Evolutionary conservation across 1,284 basidiomycete species (phyloP).

Genomic region (Ceratorhiza oryzae-sativae): DNA sequence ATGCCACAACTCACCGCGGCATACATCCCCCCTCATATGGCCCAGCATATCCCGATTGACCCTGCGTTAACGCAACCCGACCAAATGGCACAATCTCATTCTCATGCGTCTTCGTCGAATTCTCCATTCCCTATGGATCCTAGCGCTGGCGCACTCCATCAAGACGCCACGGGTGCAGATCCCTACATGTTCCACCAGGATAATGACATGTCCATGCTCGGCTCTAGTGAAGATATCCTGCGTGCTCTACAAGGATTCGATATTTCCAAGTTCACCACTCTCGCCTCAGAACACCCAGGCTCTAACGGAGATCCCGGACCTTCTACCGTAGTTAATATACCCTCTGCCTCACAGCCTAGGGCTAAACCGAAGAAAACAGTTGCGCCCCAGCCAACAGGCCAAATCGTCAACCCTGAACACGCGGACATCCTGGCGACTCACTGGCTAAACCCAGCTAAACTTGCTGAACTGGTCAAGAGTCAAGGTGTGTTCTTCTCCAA

Average conservation of each 20-base stretch:
- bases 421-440: constrained; percentile 67
- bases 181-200: constrained; percentile 27
- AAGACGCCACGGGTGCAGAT: background rate
- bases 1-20: background rate
- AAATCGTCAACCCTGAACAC: constrained; percentile 47
- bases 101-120: background rate
- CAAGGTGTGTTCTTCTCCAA: constrained; percentile 59
- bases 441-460: constrained; percentile 72
- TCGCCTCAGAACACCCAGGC: constrained; percentile 56
- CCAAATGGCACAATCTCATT: constrained; percentile 11
- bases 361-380: constrained; percentile 9
- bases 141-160: background rate
- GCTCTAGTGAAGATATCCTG: constrained; percentile 71
- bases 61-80: constrained; percentile 23
- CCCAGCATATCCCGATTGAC: constrained; percentile 28
- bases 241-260: constrained; percentile 74
- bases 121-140: constrained; percentile 1
- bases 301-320: constrained; percentile 44
- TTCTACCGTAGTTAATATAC: constrained; percentile 17
- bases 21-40: background rate
- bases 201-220: constrained; percentile 34
- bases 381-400: constrained; percentile 14
- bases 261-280: constrained; percentile 68
- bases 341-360: background rate
- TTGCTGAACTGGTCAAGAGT: constrained; percentile 68